Conservation (phyloP, 2,329 filamentous ascomycete genomes). For the Fusarium keratoplasticum region DNA sequence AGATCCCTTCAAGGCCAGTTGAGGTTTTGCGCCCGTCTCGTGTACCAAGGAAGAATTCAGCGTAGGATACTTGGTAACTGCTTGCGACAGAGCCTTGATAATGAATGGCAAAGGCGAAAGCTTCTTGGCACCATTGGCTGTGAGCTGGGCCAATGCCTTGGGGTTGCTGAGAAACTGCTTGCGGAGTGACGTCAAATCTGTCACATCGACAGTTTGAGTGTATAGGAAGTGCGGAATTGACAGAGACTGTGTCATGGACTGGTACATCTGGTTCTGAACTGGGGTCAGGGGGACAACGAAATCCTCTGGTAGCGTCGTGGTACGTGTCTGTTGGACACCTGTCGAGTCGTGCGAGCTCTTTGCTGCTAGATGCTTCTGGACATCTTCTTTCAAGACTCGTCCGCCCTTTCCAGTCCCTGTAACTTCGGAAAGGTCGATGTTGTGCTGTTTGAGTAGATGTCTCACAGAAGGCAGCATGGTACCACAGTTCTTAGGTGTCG, state of each 20-base stretch:
- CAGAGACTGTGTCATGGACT: slow-evolving; percentile 22
- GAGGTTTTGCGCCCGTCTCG: neutral
- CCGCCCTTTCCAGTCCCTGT: slow-evolving; percentile 10
- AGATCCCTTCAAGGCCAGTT: neutral
- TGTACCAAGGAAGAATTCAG: slow-evolving; percentile 4
- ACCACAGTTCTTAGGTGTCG: neutral
- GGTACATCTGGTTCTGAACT: slow-evolving; percentile 15
- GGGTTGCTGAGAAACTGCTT: neutral
- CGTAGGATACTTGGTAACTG: neutral
- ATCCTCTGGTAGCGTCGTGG: neutral
- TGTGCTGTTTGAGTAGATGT: slow-evolving; percentile 6
- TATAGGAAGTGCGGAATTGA: slow-evolving; percentile 21
- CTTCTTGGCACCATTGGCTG: neutral
- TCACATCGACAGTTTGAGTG: slow-evolving; percentile 14
- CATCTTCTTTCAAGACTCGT: slow-evolving; percentile 15
- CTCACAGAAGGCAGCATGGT: slow-evolving; percentile 4
- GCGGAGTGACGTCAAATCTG: neutral
- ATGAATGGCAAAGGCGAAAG: slow-evolving; percentile 6
- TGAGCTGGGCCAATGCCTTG: neutral
- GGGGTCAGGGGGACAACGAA: neutral
- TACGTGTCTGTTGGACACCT: neutral
- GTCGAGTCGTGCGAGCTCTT: neutral
- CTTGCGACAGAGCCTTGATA: slow-evolving; percentile 15
- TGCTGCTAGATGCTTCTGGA: neutral
- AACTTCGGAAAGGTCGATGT: neutral